Conservation (phyloP, 371 early-diverging fungal species). For the Mucor lusitanicus region DNA sequence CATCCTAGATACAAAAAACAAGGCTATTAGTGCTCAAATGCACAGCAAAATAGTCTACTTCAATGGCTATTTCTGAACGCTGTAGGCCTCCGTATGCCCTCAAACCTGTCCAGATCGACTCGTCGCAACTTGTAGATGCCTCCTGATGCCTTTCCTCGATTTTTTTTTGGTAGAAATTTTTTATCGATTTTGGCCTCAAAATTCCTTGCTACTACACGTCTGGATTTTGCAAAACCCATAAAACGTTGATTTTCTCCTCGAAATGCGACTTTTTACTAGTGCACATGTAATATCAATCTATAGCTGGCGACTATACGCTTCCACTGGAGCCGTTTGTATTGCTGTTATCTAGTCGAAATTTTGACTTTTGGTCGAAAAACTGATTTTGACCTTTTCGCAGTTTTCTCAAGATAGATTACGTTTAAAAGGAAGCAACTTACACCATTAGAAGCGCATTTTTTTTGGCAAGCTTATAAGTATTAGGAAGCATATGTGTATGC, state of each 20-base stretch:
- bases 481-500: neutral
- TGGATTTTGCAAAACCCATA: too few species aligned
- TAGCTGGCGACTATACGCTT: neutral
- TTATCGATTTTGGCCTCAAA: neutral
- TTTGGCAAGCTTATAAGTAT: neutral
- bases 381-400: too few species aligned
- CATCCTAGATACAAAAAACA: neutral
- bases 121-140: neutral
- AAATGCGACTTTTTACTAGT: neutral
- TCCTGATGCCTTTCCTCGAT: neutral
- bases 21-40: neutral
- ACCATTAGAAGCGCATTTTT: neutral
- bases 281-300: neutral
- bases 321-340: neutral
- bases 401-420: neutral
- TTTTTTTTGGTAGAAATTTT: neutral
- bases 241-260: neutral
- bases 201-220: neutral
- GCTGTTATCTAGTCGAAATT: neutral
- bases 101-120: neutral
- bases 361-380: neutral
- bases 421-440: neutral
- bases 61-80: neutral
- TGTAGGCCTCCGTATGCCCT: neutral
- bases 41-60: neutral